Base-by-base conservation (phyloP, 1,284 basidiomycete genomes). In the Fomitopsis betulina region DNA sequence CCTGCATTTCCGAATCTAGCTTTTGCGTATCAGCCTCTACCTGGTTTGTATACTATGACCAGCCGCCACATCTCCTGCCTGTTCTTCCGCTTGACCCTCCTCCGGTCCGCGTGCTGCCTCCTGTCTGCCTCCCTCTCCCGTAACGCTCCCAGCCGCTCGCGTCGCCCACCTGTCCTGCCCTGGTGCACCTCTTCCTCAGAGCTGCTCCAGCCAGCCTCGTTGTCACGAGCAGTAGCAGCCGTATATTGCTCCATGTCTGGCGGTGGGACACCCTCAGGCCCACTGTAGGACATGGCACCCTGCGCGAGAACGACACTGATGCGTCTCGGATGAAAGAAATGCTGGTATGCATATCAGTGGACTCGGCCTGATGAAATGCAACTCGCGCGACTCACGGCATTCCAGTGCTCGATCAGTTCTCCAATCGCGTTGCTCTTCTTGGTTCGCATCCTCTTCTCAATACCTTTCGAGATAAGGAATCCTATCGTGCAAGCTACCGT, bases 261-360 rank as follows among this genome's bases (percentile, higher is more conserved):
- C 5, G 53, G 53, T 7, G 38, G 35, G 7, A 19, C 30, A 32
- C 49, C 51, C n/a, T 58, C 47, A 5, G 38, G 37, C 13, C 58
- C 58, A 21, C 39, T 56, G 39, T 49, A 59, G n/a, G 23, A n/a
- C 33, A 42, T 54, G 7, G 19, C 39, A 1, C 73, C 73, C 15
- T 62, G 64, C 62, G 72, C 70, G 6, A 76, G 69, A 39, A 72
- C 64, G 32, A 73, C 65, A 33, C 72, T 63, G 13, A 76, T 62
- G 23, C 61, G 63, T 42, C 75, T 70, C 1, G 65, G 68, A 53
- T 70, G 66, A 62, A 76, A 76, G 65, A 73, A 75, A 58, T 71
- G 61, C 70, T 71, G 50, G n/a, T 15, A 21, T 19, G 5, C 21
- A 21, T 37, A 6, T 30, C 2, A 35, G 1, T 6, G 37, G 43